Conservation (phyloP, 2,329 filamentous ascomycete species). For the Metarhizium humberi region DNA sequence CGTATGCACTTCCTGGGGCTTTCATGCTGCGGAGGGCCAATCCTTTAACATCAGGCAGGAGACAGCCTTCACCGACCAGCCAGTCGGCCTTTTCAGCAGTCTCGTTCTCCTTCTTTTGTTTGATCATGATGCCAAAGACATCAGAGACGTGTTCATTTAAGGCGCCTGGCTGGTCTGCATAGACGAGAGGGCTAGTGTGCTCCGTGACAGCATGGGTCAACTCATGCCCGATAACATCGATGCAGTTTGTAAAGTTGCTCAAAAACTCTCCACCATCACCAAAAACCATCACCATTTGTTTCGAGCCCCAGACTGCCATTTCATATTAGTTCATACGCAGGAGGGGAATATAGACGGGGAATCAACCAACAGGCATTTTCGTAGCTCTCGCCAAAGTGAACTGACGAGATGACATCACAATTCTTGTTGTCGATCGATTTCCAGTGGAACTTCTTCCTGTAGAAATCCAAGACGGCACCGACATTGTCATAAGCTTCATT, state of each 20-base stretch:
- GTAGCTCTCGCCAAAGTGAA: conserved; percentile 40
- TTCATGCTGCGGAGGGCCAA: conserved; percentile 46
- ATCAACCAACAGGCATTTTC: conserved; percentile 39
- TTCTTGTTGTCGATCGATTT: conserved; percentile 42
- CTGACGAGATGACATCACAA: conserved; percentile 38
- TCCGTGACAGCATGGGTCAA: conserved; percentile 46
- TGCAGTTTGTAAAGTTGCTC: conserved; percentile 38
- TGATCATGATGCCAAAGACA: conserved; percentile 47
- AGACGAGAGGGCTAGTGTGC: conserved; percentile 38
- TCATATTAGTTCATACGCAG: conserved; percentile 1
- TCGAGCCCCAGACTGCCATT: conserved; percentile 36
- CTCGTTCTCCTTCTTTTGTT: conserved; percentile 40
- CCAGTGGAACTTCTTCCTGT: conserved; percentile 38
- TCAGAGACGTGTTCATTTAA: conserved; percentile 49
- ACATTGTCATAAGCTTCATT: conserved; percentile 43
- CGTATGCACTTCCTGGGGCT: conserved; percentile 40
- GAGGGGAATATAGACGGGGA: background rate
- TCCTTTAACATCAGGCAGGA: conserved; percentile 40
- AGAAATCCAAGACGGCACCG: conserved; percentile 39
- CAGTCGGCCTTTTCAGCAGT: conserved; percentile 39
- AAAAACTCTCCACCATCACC: conserved; percentile 45
- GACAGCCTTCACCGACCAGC: conserved; percentile 44
- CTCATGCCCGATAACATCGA: conserved; percentile 50
- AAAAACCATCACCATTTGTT: conserved; percentile 43
- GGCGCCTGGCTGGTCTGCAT: conserved; percentile 42